Evolutionary conservation across 805 yeast species (phyloP).

Genomic region (Scheffersomyces stipitis): DNA sequence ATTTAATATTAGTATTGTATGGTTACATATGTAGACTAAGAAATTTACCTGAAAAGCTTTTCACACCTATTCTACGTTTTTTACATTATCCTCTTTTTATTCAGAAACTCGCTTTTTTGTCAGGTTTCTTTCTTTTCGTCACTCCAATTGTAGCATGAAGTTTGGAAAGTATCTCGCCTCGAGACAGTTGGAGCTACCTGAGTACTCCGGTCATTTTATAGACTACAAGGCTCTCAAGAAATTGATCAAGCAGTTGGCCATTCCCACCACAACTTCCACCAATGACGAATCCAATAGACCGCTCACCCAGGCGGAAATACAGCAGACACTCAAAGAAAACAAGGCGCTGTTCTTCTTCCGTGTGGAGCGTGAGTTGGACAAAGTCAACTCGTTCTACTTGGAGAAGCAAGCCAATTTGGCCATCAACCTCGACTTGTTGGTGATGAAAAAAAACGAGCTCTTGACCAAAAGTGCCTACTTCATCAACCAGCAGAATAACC

Average conservation of each 20-base stretch:
- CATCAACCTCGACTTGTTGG: slow-evolving; percentile 71
- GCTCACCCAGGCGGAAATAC: slow-evolving; percentile 34
- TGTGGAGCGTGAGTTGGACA: slow-evolving; percentile 91
- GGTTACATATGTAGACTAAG: too few relatives aligned
- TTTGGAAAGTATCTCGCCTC: slow-evolving; percentile 95
- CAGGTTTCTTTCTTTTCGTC: too few relatives aligned
- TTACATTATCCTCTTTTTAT: background rate
- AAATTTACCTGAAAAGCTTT: too few relatives aligned
- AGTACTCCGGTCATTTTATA: slow-evolving; percentile 89
- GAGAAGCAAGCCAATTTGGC: slow-evolving; percentile 89
- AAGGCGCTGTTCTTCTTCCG: slow-evolving; percentile 88
- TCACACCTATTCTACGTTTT: slow-evolving; percentile 6
- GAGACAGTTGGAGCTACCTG: slow-evolving; percentile 91
- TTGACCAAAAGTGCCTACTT: slow-evolving; percentile 26
- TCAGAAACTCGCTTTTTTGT: background rate
- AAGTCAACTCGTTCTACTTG: slow-evolving; percentile 87
- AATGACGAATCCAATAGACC: slow-evolving; percentile 12
- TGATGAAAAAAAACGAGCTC: slow-evolving; percentile 63
- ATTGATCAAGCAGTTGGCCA: slow-evolving; percentile 78
- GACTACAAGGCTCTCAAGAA: slow-evolving; percentile 93
- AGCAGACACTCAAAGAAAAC: slow-evolving; percentile 70
- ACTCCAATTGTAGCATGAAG: slow-evolving; percentile 58
- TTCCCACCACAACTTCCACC: slow-evolving; percentile 28
- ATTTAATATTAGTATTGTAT: too few relatives aligned
- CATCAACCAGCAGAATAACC: slow-evolving; percentile 5